Percentiles rank a stretch among this genome's conserved stretches.
Conservation (phyloP, 257 asterid species). For the Verbena officinalis region DNA sequence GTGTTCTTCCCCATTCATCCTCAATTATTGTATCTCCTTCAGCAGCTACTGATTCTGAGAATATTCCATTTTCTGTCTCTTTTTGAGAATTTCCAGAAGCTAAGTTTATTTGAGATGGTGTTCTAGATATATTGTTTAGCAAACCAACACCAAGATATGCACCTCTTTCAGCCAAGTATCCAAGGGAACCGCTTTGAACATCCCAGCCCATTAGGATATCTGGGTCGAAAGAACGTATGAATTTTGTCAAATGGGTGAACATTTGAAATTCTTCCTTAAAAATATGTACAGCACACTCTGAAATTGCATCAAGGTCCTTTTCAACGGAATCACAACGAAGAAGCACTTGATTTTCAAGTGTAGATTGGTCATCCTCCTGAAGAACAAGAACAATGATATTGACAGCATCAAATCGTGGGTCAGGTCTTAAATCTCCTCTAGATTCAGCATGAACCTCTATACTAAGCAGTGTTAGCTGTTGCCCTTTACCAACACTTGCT, state of each 20-base stretch:
- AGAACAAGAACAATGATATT: constrained; percentile 66
- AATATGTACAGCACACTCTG: constrained; percentile 51
- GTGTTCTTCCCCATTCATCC: constrained; percentile 99
- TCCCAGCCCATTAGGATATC: constrained; percentile 97
- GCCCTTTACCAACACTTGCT: constrained; percentile 85
- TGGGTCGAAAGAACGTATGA: constrained; percentile 67
- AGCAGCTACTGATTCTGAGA: constrained; percentile 43
- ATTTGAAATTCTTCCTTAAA: constrained; percentile 65
- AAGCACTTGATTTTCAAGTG: constrained; percentile 57
- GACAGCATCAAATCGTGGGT: constrained; percentile 92
- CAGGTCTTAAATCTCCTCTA: constrained; percentile 90
- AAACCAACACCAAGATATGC: constrained; percentile 79
- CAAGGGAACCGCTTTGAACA: constrained; percentile 92
- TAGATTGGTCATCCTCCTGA: constrained; percentile 72
- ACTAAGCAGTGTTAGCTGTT: constrained; percentile 85
- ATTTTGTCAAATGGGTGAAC: constrained; percentile 59
- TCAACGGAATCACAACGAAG: constrained; percentile 48
- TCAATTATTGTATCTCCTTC: constrained; percentile 67
- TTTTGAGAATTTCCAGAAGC: constrained; percentile 49
- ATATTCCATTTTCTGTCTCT: constrained; percentile 42
- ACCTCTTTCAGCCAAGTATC: constrained; percentile 97
- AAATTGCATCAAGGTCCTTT: constrained; percentile 67
- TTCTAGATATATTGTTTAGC: constrained; percentile 76
- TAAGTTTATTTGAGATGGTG: constrained; percentile 51
- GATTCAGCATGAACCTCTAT: constrained; percentile 88